Evolutionary conservation across 768 basidiomycete species (phyloP), one percentile per base, ranked within the genome.

Genomic region (Daedaleopsis nitida): DNA sequence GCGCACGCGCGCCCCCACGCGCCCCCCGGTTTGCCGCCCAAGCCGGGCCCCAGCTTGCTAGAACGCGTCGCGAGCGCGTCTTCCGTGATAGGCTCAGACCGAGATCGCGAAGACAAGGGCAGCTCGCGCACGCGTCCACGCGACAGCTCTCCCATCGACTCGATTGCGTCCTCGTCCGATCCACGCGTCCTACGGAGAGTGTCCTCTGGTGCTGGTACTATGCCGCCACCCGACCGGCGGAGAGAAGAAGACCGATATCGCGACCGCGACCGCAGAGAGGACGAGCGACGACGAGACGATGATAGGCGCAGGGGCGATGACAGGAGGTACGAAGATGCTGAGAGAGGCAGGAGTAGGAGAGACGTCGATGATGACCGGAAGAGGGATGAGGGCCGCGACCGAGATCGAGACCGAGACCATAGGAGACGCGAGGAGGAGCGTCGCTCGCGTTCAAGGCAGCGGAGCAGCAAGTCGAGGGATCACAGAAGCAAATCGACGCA

Each of bases 361-460:
- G 55, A 57, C 16, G 27, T 32, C 27, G 27, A 32, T 32, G 21
- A 39, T 21, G 54, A 54, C 42, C 38, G 48, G 38, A 14, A 32
- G 48, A 50, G 52, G 42, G 50, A 62, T 1, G 50, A 53, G 38
- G 55, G 51, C 24, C 17, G 52, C 27, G 58, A 52, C 1, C 23
- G 52, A 16, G 64, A 62, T n/a, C 19, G 48, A 49, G 64, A 58
- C 39, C 42, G 53, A n/a, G 57, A 62, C 10, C 58, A 50, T 17
- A 35, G 52, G 52, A 45, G 59, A 49, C 52, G 57, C 21, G 59
- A 60, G 12, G 61, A 62, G 14, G 57, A 62, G 10, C 49, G 39
- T 12, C 16, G 50, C 14, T 48, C 37, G 17, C 39, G 49, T 17
- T 42, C 48, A 34, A 32, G 48, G 14, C 55, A 64, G 23, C 23